Percentiles rank a stretch among this genome's conserved stretches.
Conservation (phyloP, 495 filamentous ascomycete species). For the Haplographium delicatum region DNA sequence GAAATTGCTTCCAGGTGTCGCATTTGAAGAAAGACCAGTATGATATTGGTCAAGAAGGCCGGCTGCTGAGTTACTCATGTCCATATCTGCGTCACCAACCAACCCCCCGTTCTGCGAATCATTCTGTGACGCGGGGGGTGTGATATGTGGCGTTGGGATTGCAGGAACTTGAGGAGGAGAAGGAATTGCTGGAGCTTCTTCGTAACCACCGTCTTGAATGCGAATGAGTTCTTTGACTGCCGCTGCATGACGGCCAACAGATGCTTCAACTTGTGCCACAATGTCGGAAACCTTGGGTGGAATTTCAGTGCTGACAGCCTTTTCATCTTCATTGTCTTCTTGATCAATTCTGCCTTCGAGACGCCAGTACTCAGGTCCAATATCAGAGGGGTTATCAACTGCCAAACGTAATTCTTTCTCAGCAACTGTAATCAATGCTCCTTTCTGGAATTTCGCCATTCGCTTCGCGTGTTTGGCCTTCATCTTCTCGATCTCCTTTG, state of each 20-base stretch:
- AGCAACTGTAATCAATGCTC: constrained; percentile 55
- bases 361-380: constrained; percentile 55
- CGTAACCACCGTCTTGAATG: constrained; percentile 63
- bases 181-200: constrained; percentile 50
- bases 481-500: constrained; percentile 76
- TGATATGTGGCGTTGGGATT: constrained; percentile 23
- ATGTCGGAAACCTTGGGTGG: constrained; percentile 61
- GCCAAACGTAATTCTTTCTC: constrained; percentile 58
- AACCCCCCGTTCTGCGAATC: constrained; percentile 43
- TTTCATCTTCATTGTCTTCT: constrained; percentile 51
- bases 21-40: constrained; percentile 46
- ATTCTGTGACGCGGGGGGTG: constrained; percentile 11
- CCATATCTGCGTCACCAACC: constrained; percentile 54
- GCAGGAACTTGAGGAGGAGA: constrained; percentile 4
- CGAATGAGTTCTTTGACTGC: constrained; percentile 59
- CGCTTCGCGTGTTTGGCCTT: constrained; percentile 69
- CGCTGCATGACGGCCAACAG: constrained; percentile 30
- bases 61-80: constrained; percentile 59
- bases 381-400: constrained; percentile 43
- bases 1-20: constrained; percentile 38
- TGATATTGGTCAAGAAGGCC: constrained; percentile 62
- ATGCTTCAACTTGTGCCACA: constrained; percentile 56
- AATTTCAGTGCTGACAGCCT: constrained; percentile 51
- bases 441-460: constrained; percentile 67
- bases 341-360: constrained; percentile 57